Base-by-base conservation (phyloP, 371 early-diverging fungal species). In the Synchytrium microbalum region DNA sequence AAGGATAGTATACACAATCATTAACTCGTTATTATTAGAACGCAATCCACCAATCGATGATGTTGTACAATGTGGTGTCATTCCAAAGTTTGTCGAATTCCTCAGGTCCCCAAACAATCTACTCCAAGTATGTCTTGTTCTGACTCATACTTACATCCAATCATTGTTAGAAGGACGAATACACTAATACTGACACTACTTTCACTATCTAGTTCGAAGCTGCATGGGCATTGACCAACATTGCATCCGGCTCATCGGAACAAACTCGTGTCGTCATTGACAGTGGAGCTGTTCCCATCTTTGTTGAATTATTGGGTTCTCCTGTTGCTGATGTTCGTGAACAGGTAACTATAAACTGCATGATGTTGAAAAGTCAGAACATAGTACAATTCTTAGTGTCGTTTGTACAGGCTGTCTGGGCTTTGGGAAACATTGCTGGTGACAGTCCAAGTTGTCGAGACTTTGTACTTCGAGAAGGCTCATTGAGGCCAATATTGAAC, bases 221-320 rank as follows among this genome's bases (percentile, higher is more conserved):
- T 62, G 99, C 99, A 19, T 99, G 99, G 99, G 99, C 98, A 38
- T 81, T 99, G 67, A 99, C 99, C 64, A 99, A 99, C 79, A 99
- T 99, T 75, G 99, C 99, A 19, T 99, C 99, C 3, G 99, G 99
- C 27, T 88, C 92, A 19, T 92, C 96, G 2, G 77, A 86, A 62
- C 99, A 99, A 79, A 99, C 99, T 1, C 85, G 90, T 73, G 84
- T 86, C 46, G 96, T 99, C n/a, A 89, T 99, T 59, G 86, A 96
- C 38, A 76, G 87, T 56, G 92, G 92, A 58, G 99, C 99, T 3
- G 90, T 99, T 32, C 96, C 95, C 62, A 77, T 86, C 59, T 95
- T 99, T 69, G 87, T 99, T 63, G 81, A 90, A 70, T 86, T 99
- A 60, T 80, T 99, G 33, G 76, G 85, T 66, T 92, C 92, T 61